Conservation (phyloP, 1,284 basidiomycete genomes). For the Apiotrichum gamsii region DNA sequence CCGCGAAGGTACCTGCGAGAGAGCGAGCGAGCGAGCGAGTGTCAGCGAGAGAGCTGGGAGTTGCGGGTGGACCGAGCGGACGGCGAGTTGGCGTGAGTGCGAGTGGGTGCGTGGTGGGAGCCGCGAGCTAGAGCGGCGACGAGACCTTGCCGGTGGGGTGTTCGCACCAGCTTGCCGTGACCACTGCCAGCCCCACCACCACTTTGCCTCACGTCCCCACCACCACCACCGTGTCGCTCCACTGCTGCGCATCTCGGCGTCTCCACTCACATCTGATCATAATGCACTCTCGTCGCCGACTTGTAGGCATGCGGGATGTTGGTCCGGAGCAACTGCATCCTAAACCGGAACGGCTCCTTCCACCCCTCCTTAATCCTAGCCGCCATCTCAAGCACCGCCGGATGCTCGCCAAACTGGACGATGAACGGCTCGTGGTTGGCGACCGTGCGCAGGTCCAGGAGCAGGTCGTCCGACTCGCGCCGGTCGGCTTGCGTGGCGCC, state of each 20-base stretch:
- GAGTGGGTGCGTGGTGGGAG: too few relatives aligned
- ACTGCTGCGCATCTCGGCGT: neutral
- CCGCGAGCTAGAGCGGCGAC: conserved; percentile 3
- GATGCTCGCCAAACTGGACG: conserved; percentile 6
- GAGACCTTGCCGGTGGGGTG: too few relatives aligned
- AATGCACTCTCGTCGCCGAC: conserved; percentile 12
- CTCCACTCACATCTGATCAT: conserved; percentile 14
- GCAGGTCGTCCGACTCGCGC: neutral
- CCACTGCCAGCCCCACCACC: neutral
- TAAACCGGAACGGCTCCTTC: conserved; percentile 10
- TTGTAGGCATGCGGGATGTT: conserved; percentile 13
- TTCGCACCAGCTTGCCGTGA: too few relatives aligned
- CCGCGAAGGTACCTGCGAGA: conserved; percentile 6
- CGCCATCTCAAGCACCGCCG: conserved; percentile 4
- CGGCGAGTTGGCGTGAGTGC: neutral
- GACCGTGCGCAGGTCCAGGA: neutral
- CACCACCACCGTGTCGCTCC: too few relatives aligned
- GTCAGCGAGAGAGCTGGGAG: too few relatives aligned
- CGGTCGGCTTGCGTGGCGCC: neutral
- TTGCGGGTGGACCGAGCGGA: too few relatives aligned
- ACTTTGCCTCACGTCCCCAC: too few relatives aligned
- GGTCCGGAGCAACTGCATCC: conserved; percentile 13
- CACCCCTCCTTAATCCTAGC: conserved; percentile 9
- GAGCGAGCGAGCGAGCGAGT: too few relatives aligned
- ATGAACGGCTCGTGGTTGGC: conserved; percentile 6